Base-by-base conservation (phyloP, 306 rosid genomes). In the Psophocarpus tetragonolobus region DNA sequence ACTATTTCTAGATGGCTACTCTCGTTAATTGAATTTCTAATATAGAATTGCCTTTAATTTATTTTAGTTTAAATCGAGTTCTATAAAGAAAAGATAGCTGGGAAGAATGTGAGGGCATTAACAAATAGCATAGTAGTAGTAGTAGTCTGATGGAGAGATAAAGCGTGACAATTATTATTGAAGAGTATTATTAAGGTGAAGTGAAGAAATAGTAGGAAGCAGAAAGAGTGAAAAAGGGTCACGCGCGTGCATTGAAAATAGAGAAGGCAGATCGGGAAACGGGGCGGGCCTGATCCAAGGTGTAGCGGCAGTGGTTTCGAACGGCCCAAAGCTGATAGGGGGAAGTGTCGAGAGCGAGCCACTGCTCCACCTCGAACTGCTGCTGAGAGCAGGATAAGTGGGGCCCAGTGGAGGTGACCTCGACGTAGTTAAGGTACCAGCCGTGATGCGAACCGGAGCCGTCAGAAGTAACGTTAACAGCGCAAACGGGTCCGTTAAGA, bases 401-500 rank as follows among this genome's bases (percentile, higher is more conserved):
- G 71, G 85, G 82, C 32, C 95, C 97, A 0, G 97, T 91, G 23
- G 85, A 27, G 6, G 92, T 85, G 3, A 94, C 89, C 88, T 94
- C 93, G 1, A 91, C 86, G 84, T 94, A 92, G 83, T 92, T 94
- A 47, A 84, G 79, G 86, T 94, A 94, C 98, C 98, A 94, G 0
- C 98, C 98, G 68, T 94, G 98, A 77, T 90, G 87, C 2, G 80
- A 1, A 0, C 97, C 92, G 11, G 88, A 41, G 0, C 98, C 98
- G 79, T 92, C 95, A 1, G 98, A 92, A 1, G 97, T 92, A 1
- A 94, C 85, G 57, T 91, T 94, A 18, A 91, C 80, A 9, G 87
- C 89, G 83, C 98, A 94, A 38, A 92, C 81, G 6, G 95, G 91
- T 7, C 68, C 83, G 14, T 73, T 10, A 6, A 94, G 76, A 71